Evolutionary conservation across 2,329 filamentous ascomycete genomes (phyloP).

Genomic region (Clonostachys chloroleuca): DNA sequence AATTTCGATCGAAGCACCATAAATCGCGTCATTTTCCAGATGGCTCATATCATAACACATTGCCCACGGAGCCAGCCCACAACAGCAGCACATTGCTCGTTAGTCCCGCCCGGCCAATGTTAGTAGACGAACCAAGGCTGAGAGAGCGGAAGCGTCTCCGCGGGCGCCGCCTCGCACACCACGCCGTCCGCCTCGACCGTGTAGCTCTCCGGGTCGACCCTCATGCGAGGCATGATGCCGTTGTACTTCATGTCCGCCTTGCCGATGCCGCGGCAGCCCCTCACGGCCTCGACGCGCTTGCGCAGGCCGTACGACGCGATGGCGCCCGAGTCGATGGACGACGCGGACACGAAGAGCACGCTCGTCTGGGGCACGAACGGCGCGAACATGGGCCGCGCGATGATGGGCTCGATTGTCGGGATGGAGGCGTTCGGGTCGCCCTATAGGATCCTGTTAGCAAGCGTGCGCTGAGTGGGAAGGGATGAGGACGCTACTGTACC

Average conservation of each 20-base stretch:
- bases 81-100: too few species aligned
- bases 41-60: too few species aligned
- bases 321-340: conserved; percentile 62
- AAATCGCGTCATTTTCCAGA: too few species aligned
- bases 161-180: conserved; percentile 69
- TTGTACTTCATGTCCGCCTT: conserved; percentile 94
- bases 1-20: too few species aligned
- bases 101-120: conserved; percentile 2
- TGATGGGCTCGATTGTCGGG: conserved; percentile 80
- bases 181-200: conserved; percentile 79
- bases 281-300: conserved; percentile 78
- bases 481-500: conserved; percentile 42
- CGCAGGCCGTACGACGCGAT: conserved; percentile 69
- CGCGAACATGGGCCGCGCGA: conserved; percentile 84
- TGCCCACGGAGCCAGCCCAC: too few species aligned
- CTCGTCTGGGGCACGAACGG: conserved; percentile 66
- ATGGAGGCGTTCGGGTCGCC: conserved; percentile 81
- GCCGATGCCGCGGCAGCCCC: conserved; percentile 66
- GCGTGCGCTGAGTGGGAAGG: not conserved
- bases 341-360: conserved; percentile 78
- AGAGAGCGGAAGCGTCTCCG: conserved; percentile 66
- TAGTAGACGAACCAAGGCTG: conserved; percentile 77
- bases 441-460: conserved; percentile 26
- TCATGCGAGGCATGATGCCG: conserved; percentile 78
- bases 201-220: conserved; percentile 88